Evolutionary conservation across 345 rosid species (phyloP).

Genomic region (Corchorus olitorius): DNA sequence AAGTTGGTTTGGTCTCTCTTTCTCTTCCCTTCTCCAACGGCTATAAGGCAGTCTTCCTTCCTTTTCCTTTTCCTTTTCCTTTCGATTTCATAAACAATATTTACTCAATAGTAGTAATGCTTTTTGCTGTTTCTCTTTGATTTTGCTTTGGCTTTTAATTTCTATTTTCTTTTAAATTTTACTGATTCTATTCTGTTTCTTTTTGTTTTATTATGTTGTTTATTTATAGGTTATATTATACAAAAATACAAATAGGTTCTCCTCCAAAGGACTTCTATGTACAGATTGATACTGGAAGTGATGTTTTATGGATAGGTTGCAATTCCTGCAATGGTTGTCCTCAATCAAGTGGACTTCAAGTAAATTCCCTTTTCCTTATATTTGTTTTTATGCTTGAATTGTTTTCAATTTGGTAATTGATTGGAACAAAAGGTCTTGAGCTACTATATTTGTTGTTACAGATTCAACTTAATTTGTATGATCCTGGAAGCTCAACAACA

Average conservation of each 20-base stretch:
- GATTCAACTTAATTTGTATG: conserved; percentile 82
- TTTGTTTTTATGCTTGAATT: conserved; percentile 4
- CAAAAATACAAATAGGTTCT: conserved; percentile 76
- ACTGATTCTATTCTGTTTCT: conserved; percentile 5
- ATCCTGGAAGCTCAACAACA: conserved; percentile 80
- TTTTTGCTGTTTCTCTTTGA: not conserved
- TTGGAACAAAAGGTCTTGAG: conserved; percentile 12
- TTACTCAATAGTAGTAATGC: not conserved
- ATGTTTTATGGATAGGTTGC: conserved; percentile 95
- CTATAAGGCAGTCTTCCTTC: conserved; percentile 13
- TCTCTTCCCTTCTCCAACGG: not conserved
- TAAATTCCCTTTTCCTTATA: conserved; percentile 28
- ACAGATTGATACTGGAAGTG: conserved; percentile 97
- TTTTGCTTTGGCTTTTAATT: conserved; percentile 1
- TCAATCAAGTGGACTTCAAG: conserved; percentile 75
- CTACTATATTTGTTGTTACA: conserved; percentile 30
- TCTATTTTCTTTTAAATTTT: not conserved
- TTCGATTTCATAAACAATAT: not conserved
- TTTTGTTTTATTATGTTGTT: not conserved
- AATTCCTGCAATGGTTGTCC: conserved; percentile 90
- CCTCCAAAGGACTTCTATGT: conserved; percentile 89
- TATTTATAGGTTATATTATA: conserved; percentile 70
- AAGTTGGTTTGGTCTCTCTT: conserved; percentile 5
- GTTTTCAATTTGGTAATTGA: not conserved
- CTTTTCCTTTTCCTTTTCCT: not conserved